A percentile compares a stretch with the other conserved stretches of the same genome.
These are phyloP conservation scores for Penicillium italicum DNA, from an alignment of 2,329 filamentous ascomycete species.

Conservation along the genomic window DNA sequence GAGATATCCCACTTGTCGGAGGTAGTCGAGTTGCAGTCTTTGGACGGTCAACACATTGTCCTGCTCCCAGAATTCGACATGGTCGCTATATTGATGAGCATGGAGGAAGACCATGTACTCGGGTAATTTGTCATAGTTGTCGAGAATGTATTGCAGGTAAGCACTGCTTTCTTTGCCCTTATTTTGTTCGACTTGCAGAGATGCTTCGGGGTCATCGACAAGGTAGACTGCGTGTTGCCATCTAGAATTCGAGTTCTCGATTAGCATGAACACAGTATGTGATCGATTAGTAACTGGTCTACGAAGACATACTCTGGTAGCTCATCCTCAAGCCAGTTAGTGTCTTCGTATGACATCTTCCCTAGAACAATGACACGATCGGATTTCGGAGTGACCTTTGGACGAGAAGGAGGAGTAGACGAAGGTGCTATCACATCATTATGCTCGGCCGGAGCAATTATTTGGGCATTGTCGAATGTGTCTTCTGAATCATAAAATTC, in stretches of 20 bases:
- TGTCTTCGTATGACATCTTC: conserved; percentile 41
- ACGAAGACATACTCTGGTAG: conserved; percentile 40
- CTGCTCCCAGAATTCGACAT: conserved; percentile 54
- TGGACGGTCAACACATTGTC: conserved; percentile 51
- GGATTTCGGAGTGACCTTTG: conserved; percentile 16
- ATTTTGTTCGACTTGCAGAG: conserved; percentile 28
- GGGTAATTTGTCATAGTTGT: conserved; percentile 46
- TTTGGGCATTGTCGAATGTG: background rate
- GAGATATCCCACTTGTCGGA: conserved; percentile 53
- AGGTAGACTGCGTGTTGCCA: conserved; percentile 46
- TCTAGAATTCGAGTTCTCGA: conserved; percentile 18
- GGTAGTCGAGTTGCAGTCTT: conserved; percentile 47
- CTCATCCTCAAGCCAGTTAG: conserved; percentile 43
- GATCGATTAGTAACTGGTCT: background rate
- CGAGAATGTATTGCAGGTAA: conserved; percentile 46
- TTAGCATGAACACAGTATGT: background rate
- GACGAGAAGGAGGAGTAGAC: conserved; percentile 10
- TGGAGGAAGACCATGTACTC: conserved; percentile 55
- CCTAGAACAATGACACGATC: conserved; percentile 42
- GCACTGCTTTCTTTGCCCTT: conserved; percentile 45
- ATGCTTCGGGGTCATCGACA: conserved; percentile 33
- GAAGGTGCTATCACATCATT: background rate
- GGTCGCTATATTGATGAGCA: conserved; percentile 49
- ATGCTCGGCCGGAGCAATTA: background rate
- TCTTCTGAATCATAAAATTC: background rate